Conservation (phyloP, 2,329 filamentous ascomycete species). For the Penicillium sp. region DNA sequence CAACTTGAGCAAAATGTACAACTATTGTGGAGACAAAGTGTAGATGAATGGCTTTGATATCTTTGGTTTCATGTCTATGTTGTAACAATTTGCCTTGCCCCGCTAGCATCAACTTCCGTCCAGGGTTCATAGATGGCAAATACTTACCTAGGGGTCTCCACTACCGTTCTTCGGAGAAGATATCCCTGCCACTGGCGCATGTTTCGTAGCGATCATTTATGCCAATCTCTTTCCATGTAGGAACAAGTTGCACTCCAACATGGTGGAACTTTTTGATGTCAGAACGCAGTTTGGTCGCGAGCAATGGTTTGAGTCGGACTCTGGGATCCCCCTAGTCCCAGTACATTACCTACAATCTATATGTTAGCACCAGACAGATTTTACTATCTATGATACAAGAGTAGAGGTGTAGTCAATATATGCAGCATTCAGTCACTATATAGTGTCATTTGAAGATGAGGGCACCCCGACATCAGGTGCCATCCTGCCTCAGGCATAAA, state of each 20-base stretch:
- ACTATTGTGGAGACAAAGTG: background rate
- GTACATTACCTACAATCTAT: background rate
- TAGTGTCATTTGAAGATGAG: background rate
- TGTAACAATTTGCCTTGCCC: background rate
- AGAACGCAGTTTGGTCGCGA: background rate
- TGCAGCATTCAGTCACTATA: background rate
- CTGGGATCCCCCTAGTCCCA: background rate
- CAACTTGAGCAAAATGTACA: background rate
- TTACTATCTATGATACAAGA: background rate
- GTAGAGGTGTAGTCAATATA: background rate
- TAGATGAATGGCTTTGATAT: background rate
- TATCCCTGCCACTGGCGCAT: background rate
- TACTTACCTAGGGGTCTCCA: background rate
- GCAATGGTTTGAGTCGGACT: background rate
- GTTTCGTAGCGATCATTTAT: background rate
- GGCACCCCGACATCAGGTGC: slow-evolving; percentile 18
- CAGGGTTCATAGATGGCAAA: slow-evolving; percentile 3
- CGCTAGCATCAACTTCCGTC: background rate
- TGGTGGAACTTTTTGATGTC: background rate
- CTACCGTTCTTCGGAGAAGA: background rate
- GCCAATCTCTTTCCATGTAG: background rate
- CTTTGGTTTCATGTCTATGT: background rate
- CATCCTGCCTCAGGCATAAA: slow-evolving; percentile 6
- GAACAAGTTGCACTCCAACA: too few species aligned
- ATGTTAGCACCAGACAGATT: rapidly evolving